phyloP scores from a whole-genome alignment of 768 basidiomycete genomes.

The Boletus subparvulus region DNA sequence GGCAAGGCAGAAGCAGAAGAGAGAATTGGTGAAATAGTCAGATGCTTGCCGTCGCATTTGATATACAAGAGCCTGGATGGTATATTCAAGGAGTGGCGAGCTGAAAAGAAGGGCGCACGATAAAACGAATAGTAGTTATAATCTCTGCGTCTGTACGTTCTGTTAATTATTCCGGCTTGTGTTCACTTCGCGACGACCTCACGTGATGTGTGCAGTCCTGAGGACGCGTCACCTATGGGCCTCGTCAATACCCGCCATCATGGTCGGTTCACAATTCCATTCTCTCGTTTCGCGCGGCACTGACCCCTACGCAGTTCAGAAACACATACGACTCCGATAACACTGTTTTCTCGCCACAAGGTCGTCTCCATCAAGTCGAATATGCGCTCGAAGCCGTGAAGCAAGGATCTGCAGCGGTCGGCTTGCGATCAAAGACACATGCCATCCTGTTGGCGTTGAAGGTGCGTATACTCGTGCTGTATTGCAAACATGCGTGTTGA shows the following conservation, averaged over 20 bases:
- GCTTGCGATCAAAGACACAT: conserved; percentile 93
- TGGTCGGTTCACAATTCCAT: conserved; percentile 27
- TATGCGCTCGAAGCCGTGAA: conserved; percentile 99
- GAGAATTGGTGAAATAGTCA: conserved; percentile 83
- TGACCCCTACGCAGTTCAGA: conserved; percentile 59
- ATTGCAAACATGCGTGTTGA: conserved; percentile 1
- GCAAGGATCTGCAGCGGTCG: conserved; percentile 99
- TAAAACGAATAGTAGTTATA: conserved; percentile 17
- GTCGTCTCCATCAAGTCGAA: conserved; percentile 95
- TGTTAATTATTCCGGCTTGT: conserved; percentile 7
- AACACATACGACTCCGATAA: conserved; percentile 99
- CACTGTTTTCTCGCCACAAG: conserved; percentile 95
- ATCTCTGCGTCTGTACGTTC: background rate
- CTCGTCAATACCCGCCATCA: conserved; percentile 19
- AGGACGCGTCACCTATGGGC: conserved; percentile 36
- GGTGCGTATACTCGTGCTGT: conserved; percentile 42
- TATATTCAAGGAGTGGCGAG: conserved; percentile 91
- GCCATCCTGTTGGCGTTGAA: conserved; percentile 90
- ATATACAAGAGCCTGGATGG: conserved; percentile 91
- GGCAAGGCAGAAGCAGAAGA: conserved; percentile 73
- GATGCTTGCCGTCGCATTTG: conserved; percentile 82
- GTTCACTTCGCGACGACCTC: background rate
- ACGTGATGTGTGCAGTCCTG: conserved; percentile 24
- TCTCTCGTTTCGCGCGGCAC: background rate
- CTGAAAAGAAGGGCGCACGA: conserved; percentile 74